Conservation (phyloP, 352 stramenopile species). For the Globisporangium radiosum region DNA sequence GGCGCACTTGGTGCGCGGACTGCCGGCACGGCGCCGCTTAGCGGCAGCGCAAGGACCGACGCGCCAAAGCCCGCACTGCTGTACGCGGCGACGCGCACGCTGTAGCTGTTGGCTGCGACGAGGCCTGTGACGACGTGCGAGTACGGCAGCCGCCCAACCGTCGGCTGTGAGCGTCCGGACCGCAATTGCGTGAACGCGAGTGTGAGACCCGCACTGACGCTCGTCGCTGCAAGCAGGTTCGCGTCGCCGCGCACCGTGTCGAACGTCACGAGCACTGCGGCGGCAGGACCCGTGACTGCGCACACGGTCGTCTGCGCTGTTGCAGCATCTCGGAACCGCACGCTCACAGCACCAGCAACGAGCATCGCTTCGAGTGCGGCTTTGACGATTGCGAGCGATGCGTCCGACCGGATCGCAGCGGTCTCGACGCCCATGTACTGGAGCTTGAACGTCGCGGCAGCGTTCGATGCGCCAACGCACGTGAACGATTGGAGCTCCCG, state of each 20-base stretch:
- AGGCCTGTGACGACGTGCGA: conserved; percentile 82
- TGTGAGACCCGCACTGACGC: conserved; percentile 4
- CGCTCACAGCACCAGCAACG: conserved; percentile 49
- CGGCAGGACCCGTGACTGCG: conserved; percentile 14
- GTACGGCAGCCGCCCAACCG: conserved; percentile 72
- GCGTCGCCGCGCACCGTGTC: conserved; percentile 46
- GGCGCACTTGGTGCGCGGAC: conserved; percentile 52
- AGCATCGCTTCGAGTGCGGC: conserved; percentile 48
- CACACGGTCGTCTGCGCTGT: conserved; percentile 42
- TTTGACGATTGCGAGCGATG: conserved; percentile 28
- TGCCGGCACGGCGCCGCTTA: conserved; percentile 26
- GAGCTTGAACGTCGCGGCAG: conserved; percentile 48
- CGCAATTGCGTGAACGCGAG: conserved; percentile 26
- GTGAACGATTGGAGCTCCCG: conserved; percentile 56
- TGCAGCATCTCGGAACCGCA: conserved; percentile 26
- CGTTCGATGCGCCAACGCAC: conserved; percentile 25
- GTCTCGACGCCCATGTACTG: conserved; percentile 51
- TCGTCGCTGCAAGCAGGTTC: conserved; percentile 14
- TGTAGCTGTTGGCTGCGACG: conserved; percentile 70
- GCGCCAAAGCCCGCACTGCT: conserved; percentile 91
- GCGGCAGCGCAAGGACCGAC: conserved; percentile 40
- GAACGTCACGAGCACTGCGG: conserved; percentile 49
- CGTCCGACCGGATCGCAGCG: conserved; percentile 30
- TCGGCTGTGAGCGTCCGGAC: conserved; percentile 49
- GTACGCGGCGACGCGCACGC: conserved; percentile 89